Base-by-base conservation (phyloP, 371 early-diverging fungal genomes). In the Mucor velutinosus region DNA sequence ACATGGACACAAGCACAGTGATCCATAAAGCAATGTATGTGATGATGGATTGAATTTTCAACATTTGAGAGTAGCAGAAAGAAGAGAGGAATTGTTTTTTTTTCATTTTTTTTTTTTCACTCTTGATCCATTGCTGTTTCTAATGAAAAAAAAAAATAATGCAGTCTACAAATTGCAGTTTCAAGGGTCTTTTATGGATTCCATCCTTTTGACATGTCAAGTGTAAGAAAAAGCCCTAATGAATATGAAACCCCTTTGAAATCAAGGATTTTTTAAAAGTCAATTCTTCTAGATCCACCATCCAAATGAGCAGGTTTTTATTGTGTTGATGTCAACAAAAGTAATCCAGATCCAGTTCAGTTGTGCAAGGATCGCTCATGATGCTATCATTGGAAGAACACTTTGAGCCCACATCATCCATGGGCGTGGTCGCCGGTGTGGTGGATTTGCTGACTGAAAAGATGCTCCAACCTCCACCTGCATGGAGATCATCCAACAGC, bases 391-490 rank as follows among this genome's bases (percentile, higher is more conserved):
- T 58, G 15, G 65, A 65, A 58, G 65, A 58, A 11, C 64, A 62
- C 56, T 19, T 58, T 8, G 65, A 65, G 2, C 23, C 49, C 1
- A 47, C 4, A 11, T 58, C 65, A 49, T 65, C 58, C 7, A 56
- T 58, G 14, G 32, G 25, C 23, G 35, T 55, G 23, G 33, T 53
- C 27, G 17, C 30, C 49, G 14, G 45, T 15, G 23, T 21, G 25
- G 5, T 25, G 27, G 32, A 8, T 35, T 15, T 29, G 19, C 30
- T 32, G 58, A 30, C 15, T 11, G 68, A 64, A 41, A 76, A 76
- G 21, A 76, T 73, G 29, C 64, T 62, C 73, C 73, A 76, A 3
- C 74, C 71, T 47, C 72, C 69, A 45, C 73, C 70, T 25, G 73
- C 71, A 37, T 53, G 45, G 1, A 58, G 30, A 25, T 75, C 63